A percentile compares a stretch with the other conserved stretches of the same genome.
These are phyloP conservation scores for Tetracladium setigerum DNA, from an alignment of 495 filamentous ascomycete genomes.

Conservation along the genomic window DNA sequence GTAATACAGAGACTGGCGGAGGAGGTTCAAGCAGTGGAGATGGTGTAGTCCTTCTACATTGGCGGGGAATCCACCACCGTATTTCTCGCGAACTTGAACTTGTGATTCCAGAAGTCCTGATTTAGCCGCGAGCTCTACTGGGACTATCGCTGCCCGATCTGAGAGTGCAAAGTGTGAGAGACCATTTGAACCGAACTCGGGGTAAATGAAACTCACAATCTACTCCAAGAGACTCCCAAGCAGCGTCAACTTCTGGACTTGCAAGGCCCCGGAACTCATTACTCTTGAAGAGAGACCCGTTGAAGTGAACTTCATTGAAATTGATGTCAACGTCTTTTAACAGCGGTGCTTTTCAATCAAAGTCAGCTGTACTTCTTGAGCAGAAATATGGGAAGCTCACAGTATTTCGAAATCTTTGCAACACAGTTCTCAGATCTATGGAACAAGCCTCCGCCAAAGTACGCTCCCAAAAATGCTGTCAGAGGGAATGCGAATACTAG, in stretches of 20 bases:
- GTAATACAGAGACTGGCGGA: slow-evolving; percentile 44
- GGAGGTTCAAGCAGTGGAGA: slow-evolving; percentile 49
- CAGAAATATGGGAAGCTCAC: neutral
- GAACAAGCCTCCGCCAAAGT: too few relatives aligned
- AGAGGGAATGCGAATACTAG: too few relatives aligned
- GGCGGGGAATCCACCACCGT: slow-evolving; percentile 45
- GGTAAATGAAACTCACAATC: slow-evolving; percentile 27
- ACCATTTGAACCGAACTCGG: neutral
- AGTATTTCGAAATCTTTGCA: slow-evolving; percentile 1
- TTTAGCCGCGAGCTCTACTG: slow-evolving; percentile 26
- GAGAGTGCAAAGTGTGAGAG: neutral
- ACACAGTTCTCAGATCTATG: too few relatives aligned
- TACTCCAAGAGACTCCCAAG: slow-evolving; percentile 46
- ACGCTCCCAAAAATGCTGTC: too few relatives aligned
- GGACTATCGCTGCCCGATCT: slow-evolving; percentile 28
- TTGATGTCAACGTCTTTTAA: slow-evolving; percentile 2
- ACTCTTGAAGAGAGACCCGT: slow-evolving; percentile 43
- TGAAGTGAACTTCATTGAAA: slow-evolving; percentile 28
- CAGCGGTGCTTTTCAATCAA: slow-evolving; percentile 1
- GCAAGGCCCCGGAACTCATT: slow-evolving; percentile 41
- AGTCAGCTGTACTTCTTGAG: neutral
- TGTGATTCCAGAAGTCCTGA: slow-evolving; percentile 36
- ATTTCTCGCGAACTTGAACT: slow-evolving; percentile 39
- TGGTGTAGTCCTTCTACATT: slow-evolving; percentile 54
- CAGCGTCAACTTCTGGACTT: slow-evolving; percentile 45